phyloP scores from a whole-genome alignment of 2,329 filamentous ascomycete genomes.

The Diplodia seriata region DNA sequence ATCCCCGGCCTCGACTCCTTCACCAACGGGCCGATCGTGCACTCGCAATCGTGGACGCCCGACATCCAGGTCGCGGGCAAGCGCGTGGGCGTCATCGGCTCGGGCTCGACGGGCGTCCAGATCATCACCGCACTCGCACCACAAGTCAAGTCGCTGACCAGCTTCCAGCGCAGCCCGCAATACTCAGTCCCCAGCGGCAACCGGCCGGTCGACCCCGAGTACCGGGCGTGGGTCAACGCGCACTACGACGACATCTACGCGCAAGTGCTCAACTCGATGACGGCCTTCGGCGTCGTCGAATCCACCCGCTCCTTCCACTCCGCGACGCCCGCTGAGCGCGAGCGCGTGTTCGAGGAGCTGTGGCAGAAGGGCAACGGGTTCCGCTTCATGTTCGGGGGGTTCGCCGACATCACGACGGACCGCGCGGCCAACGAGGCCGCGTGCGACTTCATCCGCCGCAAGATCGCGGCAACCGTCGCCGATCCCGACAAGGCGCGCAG shows the following conservation, averaged over 20 bases:
- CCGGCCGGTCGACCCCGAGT: constrained; percentile 36
- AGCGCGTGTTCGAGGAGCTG: constrained; percentile 32
- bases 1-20: constrained; percentile 46
- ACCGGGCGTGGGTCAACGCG: constrained; percentile 44
- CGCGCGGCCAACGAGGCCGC: constrained; percentile 39
- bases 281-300: constrained; percentile 47
- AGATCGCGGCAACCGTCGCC: constrained; percentile 38
- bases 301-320: constrained; percentile 15
- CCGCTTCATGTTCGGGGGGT: constrained; percentile 43
- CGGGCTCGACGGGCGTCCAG: constrained; percentile 42
- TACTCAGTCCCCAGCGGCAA: constrained; percentile 47
- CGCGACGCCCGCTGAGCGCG: constrained; percentile 32
- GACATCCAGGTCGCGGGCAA: constrained; percentile 30
- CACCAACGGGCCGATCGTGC: constrained; percentile 41
- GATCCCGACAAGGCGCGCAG: constrained; percentile 36
- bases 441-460: constrained; percentile 38
- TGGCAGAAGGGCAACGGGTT: constrained; percentile 40
- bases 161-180: constrained; percentile 43
- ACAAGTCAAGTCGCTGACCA: constrained; percentile 36
- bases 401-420: constrained; percentile 37
- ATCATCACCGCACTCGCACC: constrained; percentile 41
- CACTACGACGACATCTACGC: constrained; percentile 46
- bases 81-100: constrained; percentile 40
- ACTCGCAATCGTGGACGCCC: constrained; percentile 36
- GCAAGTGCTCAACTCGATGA: constrained; percentile 39